Base-by-base conservation (phyloP, 495 filamentous ascomycete species). In the Penicillium cosmopolitanum region DNA sequence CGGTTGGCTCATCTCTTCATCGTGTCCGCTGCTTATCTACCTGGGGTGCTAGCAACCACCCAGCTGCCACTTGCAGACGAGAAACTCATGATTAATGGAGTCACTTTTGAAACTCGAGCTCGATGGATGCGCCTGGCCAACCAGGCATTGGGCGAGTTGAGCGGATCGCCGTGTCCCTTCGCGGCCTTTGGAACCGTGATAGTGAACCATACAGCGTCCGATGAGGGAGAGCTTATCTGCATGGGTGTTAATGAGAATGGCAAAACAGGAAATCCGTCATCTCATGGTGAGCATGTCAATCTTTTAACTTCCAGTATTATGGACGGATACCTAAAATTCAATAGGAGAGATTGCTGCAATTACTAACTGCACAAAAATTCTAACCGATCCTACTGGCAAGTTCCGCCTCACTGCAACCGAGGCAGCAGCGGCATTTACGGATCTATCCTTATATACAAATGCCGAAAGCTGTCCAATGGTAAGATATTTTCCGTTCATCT, bases 391-490 rank as follows among this genome's bases (percentile, higher is more conserved):
- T 0, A 28, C 60, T 3, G 81, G 79, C 0, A 64, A 63, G 0
- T 83, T 80, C 63, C 76, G 72, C 11, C 64, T 84, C 15, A 72
- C 53, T 5, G 57, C 76, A 0, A 46, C 69, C 16, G 75, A 73
- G 53, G 73, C 77, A 0, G 48, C 74, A 11, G 69, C 61, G 19
- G 82, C 81, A 16, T 84, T 80, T 53, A 44, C 62, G n/a, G 55
- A 76, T 35, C 61, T 86, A 16, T 72, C 74, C 9, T 66, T 84
- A 5, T 86, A 86, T 68, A 86, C 82, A 8, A 84, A 81, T 65
- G 81, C 77, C 5, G 81, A 85, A 62, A 78, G 76, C 54, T 86
- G 83, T 66, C 80, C 81, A 8, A 86, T 85, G 78, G 73, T 77
- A 58, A 53, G 56, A 53, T 5, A 40, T 40, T n/a, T 31, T 9